phyloP scores from a whole-genome alignment of 2,329 filamentous ascomycete genomes.

The Mycosphaerelloides madeirae region DNA sequence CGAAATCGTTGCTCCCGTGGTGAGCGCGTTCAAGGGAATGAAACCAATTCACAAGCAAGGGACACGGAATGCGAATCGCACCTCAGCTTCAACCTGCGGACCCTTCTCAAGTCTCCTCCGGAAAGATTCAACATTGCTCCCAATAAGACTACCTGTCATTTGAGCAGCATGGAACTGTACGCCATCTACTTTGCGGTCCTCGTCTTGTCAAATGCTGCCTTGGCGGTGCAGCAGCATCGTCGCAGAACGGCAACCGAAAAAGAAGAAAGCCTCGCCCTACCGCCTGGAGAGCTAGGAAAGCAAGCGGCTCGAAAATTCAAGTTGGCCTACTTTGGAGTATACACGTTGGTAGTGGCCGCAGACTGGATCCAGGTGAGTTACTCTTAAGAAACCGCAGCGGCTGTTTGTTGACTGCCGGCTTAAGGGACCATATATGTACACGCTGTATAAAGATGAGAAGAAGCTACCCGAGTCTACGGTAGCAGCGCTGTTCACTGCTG shows the following conservation, averaged over 20 bases:
- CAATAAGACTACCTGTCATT: too few species aligned
- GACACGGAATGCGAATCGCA: too few species aligned
- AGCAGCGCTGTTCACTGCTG: constrained; percentile 44
- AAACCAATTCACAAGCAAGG: too few species aligned
- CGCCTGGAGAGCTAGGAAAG: constrained; percentile 12
- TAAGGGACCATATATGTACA: constrained; percentile 48
- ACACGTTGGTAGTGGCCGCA: constrained; percentile 41
- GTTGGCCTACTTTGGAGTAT: constrained; percentile 42
- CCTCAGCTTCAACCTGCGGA: too few species aligned
- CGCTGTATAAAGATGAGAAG: constrained; percentile 51
- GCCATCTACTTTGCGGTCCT: constrained; percentile 20
- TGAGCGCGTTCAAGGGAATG: too few species aligned
- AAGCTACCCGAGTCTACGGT: constrained; percentile 42
- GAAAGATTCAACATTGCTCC: too few species aligned
- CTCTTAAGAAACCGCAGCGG: background rate
- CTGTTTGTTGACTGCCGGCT: background rate
- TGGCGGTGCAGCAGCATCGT: constrained; percentile 16
- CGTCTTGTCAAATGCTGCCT: constrained; percentile 17
- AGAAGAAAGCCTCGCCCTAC: constrained; percentile 11
- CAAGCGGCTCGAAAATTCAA: constrained; percentile 36
- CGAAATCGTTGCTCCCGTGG: too few species aligned
- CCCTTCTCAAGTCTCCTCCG: too few species aligned
- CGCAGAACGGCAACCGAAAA: constrained; percentile 6
- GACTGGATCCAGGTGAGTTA: constrained; percentile 44
- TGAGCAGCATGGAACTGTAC: constrained; percentile 21